These are phyloP conservation scores for Globisporangium nodosum DNA, from an alignment of 352 stramenopile species.

Conservation along the genomic window DNA sequence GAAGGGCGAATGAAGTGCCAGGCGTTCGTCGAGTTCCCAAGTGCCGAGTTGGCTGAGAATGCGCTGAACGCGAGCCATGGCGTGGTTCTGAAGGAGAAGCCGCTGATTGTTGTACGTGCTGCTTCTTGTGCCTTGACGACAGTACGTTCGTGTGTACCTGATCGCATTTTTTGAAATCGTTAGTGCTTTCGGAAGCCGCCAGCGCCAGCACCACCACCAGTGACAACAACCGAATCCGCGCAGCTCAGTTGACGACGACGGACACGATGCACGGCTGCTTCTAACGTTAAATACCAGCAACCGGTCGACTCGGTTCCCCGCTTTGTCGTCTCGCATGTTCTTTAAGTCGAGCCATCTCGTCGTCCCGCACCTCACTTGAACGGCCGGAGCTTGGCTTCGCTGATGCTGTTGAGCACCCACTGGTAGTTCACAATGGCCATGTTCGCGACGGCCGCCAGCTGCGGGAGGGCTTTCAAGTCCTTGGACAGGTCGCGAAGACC, in stretches of 20 bases:
- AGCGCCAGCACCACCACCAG: neutral
- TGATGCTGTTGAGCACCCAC: conserved; percentile 86
- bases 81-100: conserved; percentile 69
- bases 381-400: conserved; percentile 56
- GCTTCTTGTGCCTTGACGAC: neutral
- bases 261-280: neutral
- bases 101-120: conserved; percentile 70
- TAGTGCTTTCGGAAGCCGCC: conserved; percentile 23
- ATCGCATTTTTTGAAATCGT: neutral
- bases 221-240: neutral
- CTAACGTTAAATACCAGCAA: conserved; percentile 12
- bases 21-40: conserved; percentile 74
- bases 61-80: conserved; percentile 64
- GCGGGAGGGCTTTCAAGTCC: conserved; percentile 30
- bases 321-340: neutral
- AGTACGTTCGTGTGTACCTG: neutral
- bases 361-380: conserved; percentile 13
- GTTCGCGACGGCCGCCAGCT: conserved; percentile 31
- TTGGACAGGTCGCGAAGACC: conserved; percentile 37
- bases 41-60: conserved; percentile 30
- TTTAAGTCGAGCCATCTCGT: neutral
- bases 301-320: neutral
- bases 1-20: conserved; percentile 83
- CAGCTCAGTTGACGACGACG: neutral
- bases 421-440: conserved; percentile 75